These are phyloP conservation scores for Apophysomyces variabilis DNA, from an alignment of 371 early-diverging fungal genomes.

Conservation along the genomic window DNA sequence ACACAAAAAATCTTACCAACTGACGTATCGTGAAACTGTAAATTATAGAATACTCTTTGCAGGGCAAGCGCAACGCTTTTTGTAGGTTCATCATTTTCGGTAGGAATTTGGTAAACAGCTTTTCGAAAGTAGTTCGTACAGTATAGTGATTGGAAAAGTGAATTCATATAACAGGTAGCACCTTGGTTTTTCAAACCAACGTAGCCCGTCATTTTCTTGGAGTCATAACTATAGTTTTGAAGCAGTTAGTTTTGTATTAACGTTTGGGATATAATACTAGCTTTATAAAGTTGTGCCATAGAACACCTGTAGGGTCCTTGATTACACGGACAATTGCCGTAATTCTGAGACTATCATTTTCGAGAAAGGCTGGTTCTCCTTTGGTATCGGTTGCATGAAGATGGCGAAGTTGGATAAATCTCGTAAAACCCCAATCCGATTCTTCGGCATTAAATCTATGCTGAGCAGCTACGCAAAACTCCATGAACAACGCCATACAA, in stretches of 20 bases:
- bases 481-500: neutral
- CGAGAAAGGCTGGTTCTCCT: slow-evolving; percentile 19
- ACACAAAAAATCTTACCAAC: slow-evolving; percentile 57
- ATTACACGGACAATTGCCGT: slow-evolving; percentile 60
- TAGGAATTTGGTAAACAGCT: slow-evolving; percentile 91
- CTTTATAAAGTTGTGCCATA: slow-evolving; percentile 93
- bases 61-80: slow-evolving; percentile 89
- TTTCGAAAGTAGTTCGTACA: slow-evolving; percentile 96
- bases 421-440: slow-evolving; percentile 92
- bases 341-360: slow-evolving; percentile 19
- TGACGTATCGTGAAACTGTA: slow-evolving; percentile 72
- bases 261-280: slow-evolving; percentile 35
- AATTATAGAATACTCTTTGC: slow-evolving; percentile 95
- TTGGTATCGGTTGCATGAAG: slow-evolving; percentile 20
- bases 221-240: slow-evolving; percentile 70
- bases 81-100: slow-evolving; percentile 82
- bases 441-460: slow-evolving; percentile 82
- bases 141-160: slow-evolving; percentile 96
- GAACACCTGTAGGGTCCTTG: slow-evolving; percentile 88
- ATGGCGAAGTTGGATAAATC: slow-evolving; percentile 56
- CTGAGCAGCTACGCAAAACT: slow-evolving; percentile 53
- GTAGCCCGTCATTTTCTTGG: slow-evolving; percentile 89
- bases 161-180: slow-evolving; percentile 99
- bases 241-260: neutral
- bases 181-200: slow-evolving; percentile 98